Conservation (phyloP, 2,329 filamentous ascomycete species). For the Bipolaris victoriae region DNA sequence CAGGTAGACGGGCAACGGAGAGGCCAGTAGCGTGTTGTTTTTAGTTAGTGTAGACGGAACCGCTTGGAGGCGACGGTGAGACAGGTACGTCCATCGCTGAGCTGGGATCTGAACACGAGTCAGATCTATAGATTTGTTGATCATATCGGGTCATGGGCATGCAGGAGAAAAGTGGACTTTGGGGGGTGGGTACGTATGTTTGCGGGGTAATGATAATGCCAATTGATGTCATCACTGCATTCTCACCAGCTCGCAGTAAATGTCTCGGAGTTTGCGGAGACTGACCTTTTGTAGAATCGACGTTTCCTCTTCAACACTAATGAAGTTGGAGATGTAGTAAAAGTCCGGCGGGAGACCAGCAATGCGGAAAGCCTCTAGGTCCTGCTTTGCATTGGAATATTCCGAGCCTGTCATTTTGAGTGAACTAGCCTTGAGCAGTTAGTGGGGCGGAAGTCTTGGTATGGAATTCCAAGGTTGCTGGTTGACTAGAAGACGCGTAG, state of each 20-base stretch:
- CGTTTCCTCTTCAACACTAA: conserved; percentile 75
- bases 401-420: not conserved
- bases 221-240: not conserved
- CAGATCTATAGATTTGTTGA: not conserved
- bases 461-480: no score
- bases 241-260: no score
- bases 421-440: not conserved
- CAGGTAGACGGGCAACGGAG: conserved; percentile 78
- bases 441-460: no score
- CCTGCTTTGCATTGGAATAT: not conserved
- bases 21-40: conserved; percentile 73
- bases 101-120: conserved; percentile 50
- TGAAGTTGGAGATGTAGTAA: conserved; percentile 88
- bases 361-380: conserved; percentile 50
- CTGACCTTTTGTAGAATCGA: conserved; percentile 72
- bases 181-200: not conserved
- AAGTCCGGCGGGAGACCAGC: conserved; percentile 65
- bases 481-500: not conserved
- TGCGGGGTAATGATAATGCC: not conserved
- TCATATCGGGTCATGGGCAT: not conserved
- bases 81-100: conserved; percentile 80
- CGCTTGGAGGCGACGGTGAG: conserved; percentile 88
- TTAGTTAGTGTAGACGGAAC: conserved; percentile 83
- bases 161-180: not conserved
- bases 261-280: not conserved